Base-by-base conservation (phyloP, 2,329 filamentous ascomycete species). In the Fusarium sp. region DNA sequence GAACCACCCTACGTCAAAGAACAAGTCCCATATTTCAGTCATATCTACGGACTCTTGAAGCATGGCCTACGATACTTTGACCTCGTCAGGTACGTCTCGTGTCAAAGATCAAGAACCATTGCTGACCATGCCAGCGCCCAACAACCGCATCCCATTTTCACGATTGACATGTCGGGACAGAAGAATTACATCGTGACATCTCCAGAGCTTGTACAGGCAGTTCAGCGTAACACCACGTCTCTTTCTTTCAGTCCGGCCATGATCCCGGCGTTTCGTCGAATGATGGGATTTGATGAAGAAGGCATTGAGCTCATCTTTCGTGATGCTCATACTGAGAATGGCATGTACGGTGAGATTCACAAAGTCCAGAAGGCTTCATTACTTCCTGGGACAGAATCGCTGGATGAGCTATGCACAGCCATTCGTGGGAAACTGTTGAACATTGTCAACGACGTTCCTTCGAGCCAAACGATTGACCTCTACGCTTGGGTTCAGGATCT, bases 121-220 rank as follows among this genome's bases (percentile, higher is more conserved):
- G 17, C 58, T 70, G 39, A 70, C 2, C 8, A 39, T 17, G 2
- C 3, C 15, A 71, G 68, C 37, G 56, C 68, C 3, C 45, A 68
- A 19, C 67, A 71, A 43, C 56, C 64, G 9, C 67, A 71, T 37
- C 64, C 68, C 55, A 70, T 71, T 47, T 71, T 71, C 19, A 71
- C 68, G n/a, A 66, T 71, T 68, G 64, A 70, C 37, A 65, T 70
- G 51, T 68, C 68, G 1, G 68, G 67, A 0, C 64, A 71, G 10
- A 70, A 60, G 33, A 71, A 71, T 22, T 71, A 71, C 39, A 71
- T 70, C 2, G 68, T 71, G 22, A 71, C 68, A 9, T 70, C 67
- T 27, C 67, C 68, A 30, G 68, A 71, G 19, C 67, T 71, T 3
- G 64, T 71, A 0, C 64, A 71, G 4, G 68, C 68, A 1, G 68